Evolutionary conservation across 192 early-diverging fungal genomes (phyloP), one percentile per base, ranked within the genome.

Genomic region (Backusella morwellensis): DNA sequence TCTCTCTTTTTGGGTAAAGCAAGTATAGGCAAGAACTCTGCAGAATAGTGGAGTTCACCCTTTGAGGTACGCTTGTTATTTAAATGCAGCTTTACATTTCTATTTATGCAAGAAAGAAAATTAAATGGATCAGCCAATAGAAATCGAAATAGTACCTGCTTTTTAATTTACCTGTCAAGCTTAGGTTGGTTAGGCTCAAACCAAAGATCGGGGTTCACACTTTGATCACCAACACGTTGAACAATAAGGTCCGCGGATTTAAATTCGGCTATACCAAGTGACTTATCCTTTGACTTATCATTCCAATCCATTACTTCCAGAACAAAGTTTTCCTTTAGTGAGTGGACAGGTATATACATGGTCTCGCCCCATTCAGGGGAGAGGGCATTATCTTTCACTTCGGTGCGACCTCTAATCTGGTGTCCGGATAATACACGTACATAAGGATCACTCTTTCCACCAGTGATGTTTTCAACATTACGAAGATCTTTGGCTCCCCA

Each of bases 281-380:
- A 84, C 79, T 92, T 90, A 80, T 96, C 91, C 81, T 92, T 93
- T 67, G 86, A 81, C 14, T 90, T 79, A 69, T 87, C 85, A 79
- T 96, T 95, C 84, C 83, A 94, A 79, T 96, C 95, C 85, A 87
- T 91, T 21, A 93, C 83, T 77, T 93, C 89, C 26, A 96, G 81
- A 19, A 78, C 81, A n/a, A 97, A 42, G 17, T 80, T 78, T 80
- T 97, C 93, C 68, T 80, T 83, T 4, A 84, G 35, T 5, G 90
- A 89, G 78, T 93, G 95, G 52, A 91, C 82, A 15, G 93, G 93
- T 6, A 92, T 86, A 77, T 92, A 95, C 35, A 93, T 87, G 21
- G 88, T 88, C 80, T 95, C 93, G 82, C 92, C 90, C 95, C 95
- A 97, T 59, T 89, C 88, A 1, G 96, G 96, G 66, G 91, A 88